phyloP scores from a whole-genome alignment of 2,329 filamentous ascomycete species.

The Xylariaceae sp. region DNA sequence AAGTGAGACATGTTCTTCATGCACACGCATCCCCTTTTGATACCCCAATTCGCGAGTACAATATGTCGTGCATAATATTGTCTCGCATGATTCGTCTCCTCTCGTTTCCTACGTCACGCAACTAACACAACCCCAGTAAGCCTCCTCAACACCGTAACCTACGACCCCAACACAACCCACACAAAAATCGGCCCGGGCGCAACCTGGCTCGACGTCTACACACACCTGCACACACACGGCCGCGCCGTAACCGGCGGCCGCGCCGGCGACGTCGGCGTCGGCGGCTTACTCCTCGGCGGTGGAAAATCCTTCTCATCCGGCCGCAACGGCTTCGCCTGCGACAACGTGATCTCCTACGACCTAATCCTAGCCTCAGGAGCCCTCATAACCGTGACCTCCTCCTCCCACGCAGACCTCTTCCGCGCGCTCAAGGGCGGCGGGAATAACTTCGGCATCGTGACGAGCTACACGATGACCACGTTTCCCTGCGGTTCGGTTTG shows the following conservation, averaged over 20 bases:
- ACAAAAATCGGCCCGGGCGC: neutral
- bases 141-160: slow-evolving; percentile 12
- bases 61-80: neutral
- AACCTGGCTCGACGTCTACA: neutral
- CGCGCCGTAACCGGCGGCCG: slow-evolving; percentile 20
- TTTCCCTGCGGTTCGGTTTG: slow-evolving; percentile 9
- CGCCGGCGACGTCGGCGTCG: slow-evolving; percentile 19
- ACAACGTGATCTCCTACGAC: slow-evolving; percentile 36
- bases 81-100: neutral
- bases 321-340: slow-evolving; percentile 29
- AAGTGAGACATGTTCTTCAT: neutral
- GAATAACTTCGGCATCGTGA: slow-evolving; percentile 25
- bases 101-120: neutral
- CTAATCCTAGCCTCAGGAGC: slow-evolving; percentile 22
- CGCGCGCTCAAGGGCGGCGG: slow-evolving; percentile 33
- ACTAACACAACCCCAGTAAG: slow-evolving; percentile 21
- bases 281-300: slow-evolving; percentile 25
- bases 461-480: slow-evolving; percentile 16
- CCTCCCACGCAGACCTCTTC: slow-evolving; percentile 30
- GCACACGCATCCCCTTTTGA: neutral
- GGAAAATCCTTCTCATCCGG: slow-evolving; percentile 31
- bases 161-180: neutral
- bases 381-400: slow-evolving; percentile 13
- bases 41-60: no score
- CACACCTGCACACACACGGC: neutral